Conservation (phyloP, 2,329 filamentous ascomycete species). For the Pseudogymnoascus destructans region DNA sequence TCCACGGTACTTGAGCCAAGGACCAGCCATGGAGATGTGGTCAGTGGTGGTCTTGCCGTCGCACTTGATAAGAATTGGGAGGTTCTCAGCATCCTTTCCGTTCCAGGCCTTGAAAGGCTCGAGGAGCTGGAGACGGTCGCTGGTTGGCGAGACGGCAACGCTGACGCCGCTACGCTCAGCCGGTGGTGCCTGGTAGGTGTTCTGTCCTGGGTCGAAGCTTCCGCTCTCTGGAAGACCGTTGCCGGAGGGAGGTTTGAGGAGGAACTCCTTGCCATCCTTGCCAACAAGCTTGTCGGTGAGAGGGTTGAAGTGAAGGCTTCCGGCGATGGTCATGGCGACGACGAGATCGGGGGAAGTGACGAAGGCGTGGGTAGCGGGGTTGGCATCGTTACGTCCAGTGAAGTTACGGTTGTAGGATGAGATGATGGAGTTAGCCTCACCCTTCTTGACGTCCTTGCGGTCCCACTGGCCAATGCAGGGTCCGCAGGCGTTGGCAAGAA, state of each 20-base stretch:
- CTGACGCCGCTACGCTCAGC: slow-evolving; percentile 56
- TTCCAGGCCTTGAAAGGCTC: slow-evolving; percentile 79
- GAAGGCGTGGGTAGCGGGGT: slow-evolving; percentile 88
- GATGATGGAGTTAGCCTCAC: slow-evolving; percentile 88
- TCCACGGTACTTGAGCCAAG: slow-evolving; percentile 97
- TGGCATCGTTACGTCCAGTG: slow-evolving; percentile 92
- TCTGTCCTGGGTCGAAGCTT: slow-evolving; percentile 69
- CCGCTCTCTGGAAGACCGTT: slow-evolving; percentile 66
- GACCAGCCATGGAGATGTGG: slow-evolving; percentile 93
- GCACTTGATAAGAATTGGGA: slow-evolving; percentile 93
- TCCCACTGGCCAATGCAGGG: slow-evolving; percentile 95
- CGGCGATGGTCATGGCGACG: slow-evolving; percentile 73
- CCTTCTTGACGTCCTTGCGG: slow-evolving; percentile 85
- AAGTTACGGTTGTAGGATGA: slow-evolving; percentile 99
- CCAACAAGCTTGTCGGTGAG: slow-evolving; percentile 83
- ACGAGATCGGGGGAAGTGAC: slow-evolving; percentile 85
- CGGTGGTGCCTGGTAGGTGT: slow-evolving; percentile 95
- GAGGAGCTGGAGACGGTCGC: slow-evolving; percentile 89
- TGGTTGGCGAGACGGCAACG: slow-evolving; percentile 76
- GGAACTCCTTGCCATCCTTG: slow-evolving; percentile 94
- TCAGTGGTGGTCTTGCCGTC: slow-evolving; percentile 95
- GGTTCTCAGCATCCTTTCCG: slow-evolving; percentile 71
- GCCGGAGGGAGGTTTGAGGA: slow-evolving; percentile 66
- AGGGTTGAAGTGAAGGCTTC: slow-evolving; percentile 86
- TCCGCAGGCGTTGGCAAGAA: slow-evolving; percentile 90